These are phyloP conservation scores for Leptographium lundbergii DNA, from an alignment of 2,329 filamentous ascomycete genomes.

Conservation along the genomic window DNA sequence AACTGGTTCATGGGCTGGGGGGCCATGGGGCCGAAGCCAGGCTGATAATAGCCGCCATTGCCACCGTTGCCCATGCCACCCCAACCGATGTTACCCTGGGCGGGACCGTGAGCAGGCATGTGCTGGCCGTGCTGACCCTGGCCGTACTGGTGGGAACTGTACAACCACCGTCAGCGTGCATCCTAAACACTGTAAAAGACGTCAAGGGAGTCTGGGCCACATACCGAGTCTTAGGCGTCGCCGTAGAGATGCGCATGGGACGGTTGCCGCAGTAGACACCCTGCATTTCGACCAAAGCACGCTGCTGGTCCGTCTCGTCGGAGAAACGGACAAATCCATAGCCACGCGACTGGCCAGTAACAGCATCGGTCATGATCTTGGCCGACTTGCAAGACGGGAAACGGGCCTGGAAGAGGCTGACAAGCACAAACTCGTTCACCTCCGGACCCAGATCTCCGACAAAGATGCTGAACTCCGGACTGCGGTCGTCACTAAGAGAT, in stretches of 20 bases:
- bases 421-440: slow-evolving; percentile 95
- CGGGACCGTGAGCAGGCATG: slow-evolving; percentile 25
- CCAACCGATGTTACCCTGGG: slow-evolving; percentile 31
- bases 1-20: slow-evolving; percentile 81
- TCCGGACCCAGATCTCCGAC: slow-evolving; percentile 95
- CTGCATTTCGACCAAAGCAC: slow-evolving; percentile 94
- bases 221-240: slow-evolving; percentile 84
- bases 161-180: background rate
- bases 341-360: slow-evolving; percentile 92
- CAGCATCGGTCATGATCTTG: slow-evolving; percentile 99
- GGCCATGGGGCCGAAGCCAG: slow-evolving; percentile 18
- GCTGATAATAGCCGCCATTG: slow-evolving; percentile 24
- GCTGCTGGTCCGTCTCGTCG: slow-evolving; percentile 90
- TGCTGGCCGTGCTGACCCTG: slow-evolving; percentile 24
- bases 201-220: slow-evolving; percentile 9
- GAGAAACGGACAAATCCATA: slow-evolving; percentile 98
- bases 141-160: slow-evolving; percentile 26
- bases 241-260: slow-evolving; percentile 96
- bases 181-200: background rate
- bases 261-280: slow-evolving; percentile 98
- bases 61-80: slow-evolving; percentile 15
- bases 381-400: slow-evolving; percentile 98
- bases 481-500: slow-evolving; percentile 69
- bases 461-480: slow-evolving; percentile 94
- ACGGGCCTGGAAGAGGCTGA: slow-evolving; percentile 91